These are phyloP conservation scores for Xylaria acuta DNA, from an alignment of 495 filamentous ascomycete species.

Conservation along the genomic window DNA sequence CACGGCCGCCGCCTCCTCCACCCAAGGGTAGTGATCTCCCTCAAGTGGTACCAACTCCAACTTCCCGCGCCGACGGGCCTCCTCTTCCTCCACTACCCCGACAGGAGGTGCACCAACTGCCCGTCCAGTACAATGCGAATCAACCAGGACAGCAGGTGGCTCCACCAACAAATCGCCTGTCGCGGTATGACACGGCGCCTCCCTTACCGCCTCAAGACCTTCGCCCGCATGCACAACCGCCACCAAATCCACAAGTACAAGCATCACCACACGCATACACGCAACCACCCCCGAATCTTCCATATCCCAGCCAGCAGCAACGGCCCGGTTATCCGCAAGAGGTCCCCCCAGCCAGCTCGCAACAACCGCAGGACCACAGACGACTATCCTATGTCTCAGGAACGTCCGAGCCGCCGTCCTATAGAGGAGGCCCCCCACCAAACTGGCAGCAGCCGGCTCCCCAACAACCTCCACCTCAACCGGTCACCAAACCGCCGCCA, in stretches of 20 bases:
- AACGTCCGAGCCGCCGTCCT: constrained; percentile 27
- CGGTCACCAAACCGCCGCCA: constrained; percentile 56
- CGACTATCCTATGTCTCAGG: constrained; percentile 29
- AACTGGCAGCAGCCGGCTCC: constrained; percentile 35
- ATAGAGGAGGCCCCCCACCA: constrained; percentile 30
- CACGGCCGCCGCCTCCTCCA: constrained; percentile 50
- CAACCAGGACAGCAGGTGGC: constrained; percentile 34
- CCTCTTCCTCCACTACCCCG: constrained; percentile 46
- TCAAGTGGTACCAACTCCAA: constrained; percentile 34
- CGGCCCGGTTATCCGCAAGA: constrained; percentile 36
- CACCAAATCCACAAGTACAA: constrained; percentile 18
- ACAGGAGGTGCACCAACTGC: constrained; percentile 38
- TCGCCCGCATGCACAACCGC: constrained; percentile 31
- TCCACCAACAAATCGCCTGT: constrained; percentile 36
- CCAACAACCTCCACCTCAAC: constrained; percentile 38
- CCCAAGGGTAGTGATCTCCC: constrained; percentile 47
- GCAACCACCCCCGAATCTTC: constrained; percentile 32
- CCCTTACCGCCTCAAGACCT: constrained; percentile 46
- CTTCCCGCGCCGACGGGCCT: constrained; percentile 33
- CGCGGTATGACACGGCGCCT: constrained; percentile 52
- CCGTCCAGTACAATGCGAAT: constrained; percentile 37
- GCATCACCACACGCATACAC: constrained; percentile 29
- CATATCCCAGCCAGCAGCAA: constrained; percentile 46
- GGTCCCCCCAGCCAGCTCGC: constrained; percentile 28
- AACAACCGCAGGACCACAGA: constrained; percentile 36